phyloP scores from a whole-genome alignment of 768 basidiomycete species.

The Suillus ampliporus region DNA sequence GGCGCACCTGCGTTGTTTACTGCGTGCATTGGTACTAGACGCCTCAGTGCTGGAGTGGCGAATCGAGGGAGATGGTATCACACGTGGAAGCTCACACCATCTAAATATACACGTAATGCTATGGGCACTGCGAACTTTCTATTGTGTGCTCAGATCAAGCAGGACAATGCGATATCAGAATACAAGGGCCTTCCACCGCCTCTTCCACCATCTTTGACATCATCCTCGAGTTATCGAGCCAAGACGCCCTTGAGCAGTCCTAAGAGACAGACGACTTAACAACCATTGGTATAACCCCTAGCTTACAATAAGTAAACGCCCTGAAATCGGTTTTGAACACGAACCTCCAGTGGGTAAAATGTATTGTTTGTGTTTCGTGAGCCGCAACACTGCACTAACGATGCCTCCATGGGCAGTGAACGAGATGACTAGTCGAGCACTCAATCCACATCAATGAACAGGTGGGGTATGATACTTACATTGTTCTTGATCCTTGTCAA shows the following conservation, averaged over 20 bases:
- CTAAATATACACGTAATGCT: conserved; percentile 4
- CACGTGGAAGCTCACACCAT: background rate
- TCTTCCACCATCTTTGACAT: background rate
- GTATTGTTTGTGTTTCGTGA: conserved; percentile 51
- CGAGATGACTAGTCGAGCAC: conserved; percentile 54
- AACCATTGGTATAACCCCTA: conserved; percentile 34
- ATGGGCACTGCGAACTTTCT: background rate
- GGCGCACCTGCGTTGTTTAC: background rate
- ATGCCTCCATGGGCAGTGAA: conserved; percentile 71
- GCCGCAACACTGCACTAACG: conserved; percentile 59
- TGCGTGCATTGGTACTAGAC: conserved; percentile 20
- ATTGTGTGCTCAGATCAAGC: background rate
- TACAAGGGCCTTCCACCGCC: background rate
- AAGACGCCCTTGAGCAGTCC: background rate
- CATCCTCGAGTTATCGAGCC: background rate
- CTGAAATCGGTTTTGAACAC: conserved; percentile 19
- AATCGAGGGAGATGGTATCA: conserved; percentile 1
- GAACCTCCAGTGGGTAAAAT: conserved; percentile 67
- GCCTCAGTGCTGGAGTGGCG: background rate
- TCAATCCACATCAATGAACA: background rate
- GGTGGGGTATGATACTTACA: conserved; percentile 46
- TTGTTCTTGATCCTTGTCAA: conserved; percentile 47
- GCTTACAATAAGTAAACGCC: conserved; percentile 7
- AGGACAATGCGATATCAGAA: background rate
- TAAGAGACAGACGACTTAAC: conserved; percentile 18